Evolutionary conservation across 2,329 filamentous ascomycete species (phyloP).

Genomic region (Fusarium tuaranense): DNA sequence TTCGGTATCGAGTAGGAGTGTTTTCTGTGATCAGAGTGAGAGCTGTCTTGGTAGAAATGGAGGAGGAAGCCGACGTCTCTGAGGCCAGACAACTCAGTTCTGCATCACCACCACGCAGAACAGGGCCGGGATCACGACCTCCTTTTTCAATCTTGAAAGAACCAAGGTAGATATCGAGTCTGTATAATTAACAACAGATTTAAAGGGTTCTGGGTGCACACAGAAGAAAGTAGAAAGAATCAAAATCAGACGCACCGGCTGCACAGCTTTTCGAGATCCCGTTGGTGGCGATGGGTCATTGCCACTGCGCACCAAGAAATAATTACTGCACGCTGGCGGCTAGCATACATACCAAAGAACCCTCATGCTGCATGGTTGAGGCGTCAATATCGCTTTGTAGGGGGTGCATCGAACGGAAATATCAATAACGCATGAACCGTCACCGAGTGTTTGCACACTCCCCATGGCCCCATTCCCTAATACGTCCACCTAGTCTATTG

Average conservation of each 20-base stretch:
- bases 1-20: neutral
- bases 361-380: rapidly evolving
- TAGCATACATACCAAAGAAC: neutral
- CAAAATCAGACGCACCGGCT: neutral
- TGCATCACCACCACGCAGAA: neutral
- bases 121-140: neutral
- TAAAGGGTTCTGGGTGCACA: neutral
- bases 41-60: neutral
- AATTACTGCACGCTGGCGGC: neutral
- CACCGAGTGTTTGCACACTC: neutral
- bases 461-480: neutral
- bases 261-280: neutral
- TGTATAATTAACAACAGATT: neutral
- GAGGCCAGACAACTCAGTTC: neutral
- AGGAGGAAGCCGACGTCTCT: neutral
- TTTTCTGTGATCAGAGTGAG: neutral
- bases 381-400: neutral
- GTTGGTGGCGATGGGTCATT: neutral
- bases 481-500: neutral
- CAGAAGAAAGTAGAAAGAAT: neutral
- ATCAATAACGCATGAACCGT: neutral
- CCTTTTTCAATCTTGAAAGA: neutral
- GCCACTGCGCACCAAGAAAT: neutral
- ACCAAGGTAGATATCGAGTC: neutral
- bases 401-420: neutral